These are phyloP conservation scores for Olyra latifolia DNA, from an alignment of 176 grass and related monocot genomes.

Conservation along the genomic window DNA sequence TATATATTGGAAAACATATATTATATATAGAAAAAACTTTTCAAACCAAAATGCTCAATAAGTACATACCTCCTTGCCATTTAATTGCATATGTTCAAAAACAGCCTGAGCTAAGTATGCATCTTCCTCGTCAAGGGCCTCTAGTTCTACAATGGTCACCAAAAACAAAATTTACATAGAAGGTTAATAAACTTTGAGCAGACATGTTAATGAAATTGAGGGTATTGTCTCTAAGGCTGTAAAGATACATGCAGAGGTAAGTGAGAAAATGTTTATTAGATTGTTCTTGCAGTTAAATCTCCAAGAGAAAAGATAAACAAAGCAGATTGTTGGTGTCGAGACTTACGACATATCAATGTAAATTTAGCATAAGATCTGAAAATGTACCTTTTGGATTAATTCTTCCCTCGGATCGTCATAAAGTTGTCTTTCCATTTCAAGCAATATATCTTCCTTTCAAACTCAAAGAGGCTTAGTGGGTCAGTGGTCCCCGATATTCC, in stretches of 20 bases:
- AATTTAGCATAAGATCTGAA: constrained; percentile 22
- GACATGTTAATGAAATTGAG: background rate
- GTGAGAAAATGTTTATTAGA: background rate
- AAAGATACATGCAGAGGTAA: background rate
- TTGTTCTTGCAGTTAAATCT: constrained; percentile 10
- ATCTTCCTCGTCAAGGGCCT: constrained; percentile 91
- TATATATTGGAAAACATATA: background rate
- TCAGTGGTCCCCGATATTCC: constrained; percentile 69
- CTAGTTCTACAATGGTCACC: constrained; percentile 60
- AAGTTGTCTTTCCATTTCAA: constrained; percentile 93
- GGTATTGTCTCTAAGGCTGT: background rate
- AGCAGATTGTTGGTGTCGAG: background rate
- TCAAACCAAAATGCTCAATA: background rate
- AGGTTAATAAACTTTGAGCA: background rate
- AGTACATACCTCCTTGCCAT: constrained; percentile 57
- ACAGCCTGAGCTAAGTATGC: constrained; percentile 74
- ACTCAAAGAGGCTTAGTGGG: constrained; percentile 39
- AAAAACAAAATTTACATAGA: background rate
- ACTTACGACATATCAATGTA: background rate
- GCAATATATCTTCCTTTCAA: constrained; percentile 72
- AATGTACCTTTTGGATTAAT: constrained; percentile 62
- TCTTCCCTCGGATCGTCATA: constrained; percentile 87
- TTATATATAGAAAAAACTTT: background rate
- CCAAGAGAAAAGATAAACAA: constrained; percentile 8
- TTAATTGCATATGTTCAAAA: constrained; percentile 92